These are phyloP conservation scores for Cicer cuneatum DNA, from an alignment of 306 rosid species.

Conservation along the genomic window DNA sequence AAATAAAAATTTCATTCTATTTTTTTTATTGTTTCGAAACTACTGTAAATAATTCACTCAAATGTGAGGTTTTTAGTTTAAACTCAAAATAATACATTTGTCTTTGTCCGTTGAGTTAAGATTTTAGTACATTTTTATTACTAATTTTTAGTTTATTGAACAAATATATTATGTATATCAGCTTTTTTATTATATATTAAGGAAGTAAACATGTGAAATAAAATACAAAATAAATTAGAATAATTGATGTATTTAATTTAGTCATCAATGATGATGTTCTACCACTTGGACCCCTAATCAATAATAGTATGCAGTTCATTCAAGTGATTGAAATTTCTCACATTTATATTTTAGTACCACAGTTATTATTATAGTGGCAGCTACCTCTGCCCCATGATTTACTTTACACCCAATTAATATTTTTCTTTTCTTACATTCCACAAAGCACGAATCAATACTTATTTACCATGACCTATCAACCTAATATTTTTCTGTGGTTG, in stretches of 20 bases:
- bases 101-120: too few relatives aligned
- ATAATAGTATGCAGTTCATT: background rate
- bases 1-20: background rate
- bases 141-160: background rate
- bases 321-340: background rate
- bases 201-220: background rate
- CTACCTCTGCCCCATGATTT: conserved; percentile 44
- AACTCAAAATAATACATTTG: too few relatives aligned
- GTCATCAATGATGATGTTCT: conserved; percentile 23
- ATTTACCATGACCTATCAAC: background rate
- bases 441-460: background rate
- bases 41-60: too few relatives aligned
- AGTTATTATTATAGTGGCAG: conserved; percentile 5
- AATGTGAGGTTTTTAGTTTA: too few relatives aligned
- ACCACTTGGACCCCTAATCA: conserved; percentile 19
- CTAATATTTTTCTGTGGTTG: background rate
- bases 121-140: too few relatives aligned
- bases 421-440: conserved; percentile 46
- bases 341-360: conserved; percentile 10
- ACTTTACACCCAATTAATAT: conserved; percentile 26
- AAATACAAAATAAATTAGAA: too few relatives aligned
- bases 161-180: background rate
- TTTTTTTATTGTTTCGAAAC: too few relatives aligned
- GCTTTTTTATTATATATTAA: background rate
- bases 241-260: background rate